Evolutionary conservation across 2,329 filamentous ascomycete species (phyloP).

Genomic region (Fusarium setosum): DNA sequence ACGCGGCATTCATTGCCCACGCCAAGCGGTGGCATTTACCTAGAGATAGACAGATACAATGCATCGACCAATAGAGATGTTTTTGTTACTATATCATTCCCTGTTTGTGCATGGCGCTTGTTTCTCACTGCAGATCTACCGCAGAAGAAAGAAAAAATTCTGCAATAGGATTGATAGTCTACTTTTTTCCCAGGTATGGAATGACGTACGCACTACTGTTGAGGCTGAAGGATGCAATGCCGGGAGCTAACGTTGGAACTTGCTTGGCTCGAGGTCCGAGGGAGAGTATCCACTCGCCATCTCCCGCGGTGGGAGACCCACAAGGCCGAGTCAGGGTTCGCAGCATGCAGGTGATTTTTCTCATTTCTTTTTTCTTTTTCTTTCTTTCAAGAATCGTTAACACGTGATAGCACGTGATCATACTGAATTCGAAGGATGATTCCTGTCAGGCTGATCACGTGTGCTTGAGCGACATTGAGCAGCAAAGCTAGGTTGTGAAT

Average conservation of each 20-base stretch:
- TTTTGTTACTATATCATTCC: background rate
- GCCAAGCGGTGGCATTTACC: background rate
- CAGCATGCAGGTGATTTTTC: background rate
- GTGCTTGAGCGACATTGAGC: background rate
- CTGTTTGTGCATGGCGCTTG: background rate
- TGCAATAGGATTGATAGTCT: too few species aligned
- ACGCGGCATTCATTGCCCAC: background rate
- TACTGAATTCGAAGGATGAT: background rate
- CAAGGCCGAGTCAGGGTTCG: slow-evolving; percentile 25
- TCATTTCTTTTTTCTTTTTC: background rate
- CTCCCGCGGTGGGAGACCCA: slow-evolving; percentile 7
- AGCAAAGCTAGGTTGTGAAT: background rate
- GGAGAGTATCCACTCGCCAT: background rate
- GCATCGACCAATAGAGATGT: slow-evolving; percentile 1
- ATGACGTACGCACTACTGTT: slow-evolving; percentile 1
- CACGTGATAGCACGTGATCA: background rate
- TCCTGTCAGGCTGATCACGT: slow-evolving; percentile 6
- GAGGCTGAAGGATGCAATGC: slow-evolving; percentile 7
- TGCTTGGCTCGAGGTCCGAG: background rate
- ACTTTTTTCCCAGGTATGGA: background rate
- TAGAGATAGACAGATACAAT: slow-evolving; percentile 2
- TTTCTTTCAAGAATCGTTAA: background rate
- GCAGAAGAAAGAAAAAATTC: background rate
- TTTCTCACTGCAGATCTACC: background rate
- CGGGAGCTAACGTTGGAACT: slow-evolving; percentile 1